Conservation (phyloP, 768 basidiomycete genomes). For the Termitomyces sp. region DNA sequence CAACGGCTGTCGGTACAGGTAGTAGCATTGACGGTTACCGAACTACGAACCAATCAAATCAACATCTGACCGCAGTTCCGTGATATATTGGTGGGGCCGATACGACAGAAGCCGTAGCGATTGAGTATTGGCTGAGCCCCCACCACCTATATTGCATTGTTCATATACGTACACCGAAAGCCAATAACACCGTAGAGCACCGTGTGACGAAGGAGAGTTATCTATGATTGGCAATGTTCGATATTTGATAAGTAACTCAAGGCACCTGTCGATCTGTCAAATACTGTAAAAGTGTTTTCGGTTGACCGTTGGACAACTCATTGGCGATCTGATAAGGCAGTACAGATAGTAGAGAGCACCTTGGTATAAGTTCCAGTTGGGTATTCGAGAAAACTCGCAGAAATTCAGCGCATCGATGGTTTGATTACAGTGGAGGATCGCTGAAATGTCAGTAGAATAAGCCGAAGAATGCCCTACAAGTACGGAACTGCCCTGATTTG, state of each 20-base stretch:
- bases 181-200: not conserved
- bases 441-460: not conserved
- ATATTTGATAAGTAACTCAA: not conserved
- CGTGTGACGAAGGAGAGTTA: not conserved
- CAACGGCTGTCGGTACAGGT: not conserved
- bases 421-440: not conserved
- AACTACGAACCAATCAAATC: not conserved
- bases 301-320: not conserved
- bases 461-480: constrained; percentile 1
- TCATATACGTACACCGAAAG: not conserved
- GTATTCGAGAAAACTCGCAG: not conserved
- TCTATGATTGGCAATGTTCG: not conserved
- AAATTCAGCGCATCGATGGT: not conserved
- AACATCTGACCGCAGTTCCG: not conserved
- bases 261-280: constrained; percentile 13
- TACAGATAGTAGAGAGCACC: not conserved
- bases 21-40: constrained; percentile 8
- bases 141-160: not conserved
- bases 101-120: not conserved
- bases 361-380: not conserved
- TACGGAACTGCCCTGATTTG: not conserved
- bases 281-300: too few relatives aligned
- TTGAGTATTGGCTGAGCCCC: not conserved
- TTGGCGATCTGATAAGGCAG: not conserved
- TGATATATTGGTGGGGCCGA: not conserved